A percentile compares a stretch with the other conserved stretches of the same genome.
Conservation (phyloP, 352 stramenopile species). For the Globisporangium cederbergense region DNA sequence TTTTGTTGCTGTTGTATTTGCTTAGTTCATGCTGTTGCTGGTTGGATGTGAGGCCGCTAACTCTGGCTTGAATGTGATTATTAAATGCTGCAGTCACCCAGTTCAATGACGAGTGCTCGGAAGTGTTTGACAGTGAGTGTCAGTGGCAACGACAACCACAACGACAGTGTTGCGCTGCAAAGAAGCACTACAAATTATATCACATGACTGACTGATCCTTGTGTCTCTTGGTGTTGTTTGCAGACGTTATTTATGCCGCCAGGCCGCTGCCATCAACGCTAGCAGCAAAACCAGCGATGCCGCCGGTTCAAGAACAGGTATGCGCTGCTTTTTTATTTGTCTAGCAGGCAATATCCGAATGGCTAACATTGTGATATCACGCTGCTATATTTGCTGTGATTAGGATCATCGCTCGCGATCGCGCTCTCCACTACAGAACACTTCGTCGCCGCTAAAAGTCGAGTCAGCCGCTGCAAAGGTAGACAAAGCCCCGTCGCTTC, state of each 20-base stretch:
- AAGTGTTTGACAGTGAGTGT: slow-evolving; percentile 18
- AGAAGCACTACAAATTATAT: neutral
- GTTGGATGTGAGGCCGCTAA: neutral
- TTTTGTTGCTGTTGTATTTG: no score
- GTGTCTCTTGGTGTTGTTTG: neutral
- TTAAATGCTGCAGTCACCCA: slow-evolving; percentile 10
- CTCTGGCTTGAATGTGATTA: neutral
- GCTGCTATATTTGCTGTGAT: neutral
- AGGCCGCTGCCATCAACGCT: neutral
- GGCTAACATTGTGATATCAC: neutral
- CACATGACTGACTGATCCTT: neutral
- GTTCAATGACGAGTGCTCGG: slow-evolving; percentile 14
- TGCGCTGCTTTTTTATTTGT: no score
- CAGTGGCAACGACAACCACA: neutral
- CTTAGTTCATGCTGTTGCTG: no score
- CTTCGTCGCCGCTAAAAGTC: neutral
- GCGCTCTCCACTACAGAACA: neutral
- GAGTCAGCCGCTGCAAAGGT: neutral
- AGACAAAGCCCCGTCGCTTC: neutral
- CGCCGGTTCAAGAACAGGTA: slow-evolving; percentile 12
- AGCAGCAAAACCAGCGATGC: neutral
- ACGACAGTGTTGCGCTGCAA: neutral
- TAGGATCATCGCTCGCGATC: neutral
- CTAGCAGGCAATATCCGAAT: neutral
- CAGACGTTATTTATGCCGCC: slow-evolving; percentile 14